A percentile compares a stretch with the other conserved stretches of the same genome.
Evolutionary conservation across 176 grass and related monocot genomes (phyloP).

Genomic region (Calamus simplicifolius): DNA sequence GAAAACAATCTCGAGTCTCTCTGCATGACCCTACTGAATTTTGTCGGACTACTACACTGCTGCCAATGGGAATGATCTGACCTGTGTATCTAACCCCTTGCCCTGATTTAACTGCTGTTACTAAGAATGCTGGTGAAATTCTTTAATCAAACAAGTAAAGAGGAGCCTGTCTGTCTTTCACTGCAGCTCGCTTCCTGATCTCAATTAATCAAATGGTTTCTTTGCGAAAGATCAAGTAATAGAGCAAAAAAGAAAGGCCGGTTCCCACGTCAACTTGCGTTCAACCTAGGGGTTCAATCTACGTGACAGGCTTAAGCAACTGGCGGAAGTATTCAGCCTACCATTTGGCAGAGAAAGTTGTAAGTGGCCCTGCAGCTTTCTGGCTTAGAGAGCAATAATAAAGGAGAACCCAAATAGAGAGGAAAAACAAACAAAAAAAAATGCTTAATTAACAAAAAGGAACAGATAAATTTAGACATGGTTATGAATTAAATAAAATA

Average conservation of each 20-base stretch:
- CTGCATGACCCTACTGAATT: conserved; percentile 42
- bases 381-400: conserved; percentile 4
- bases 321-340: conserved; percentile 96
- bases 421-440: conserved; percentile 11
- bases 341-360: conserved; percentile 13
- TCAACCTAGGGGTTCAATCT: conserved; percentile 28
- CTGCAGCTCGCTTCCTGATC: neutral
- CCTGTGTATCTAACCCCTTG: conserved; percentile 4
- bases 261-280: neutral
- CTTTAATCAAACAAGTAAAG: too few species aligned
- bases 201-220: neutral
- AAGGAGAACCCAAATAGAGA: conserved; percentile 2
- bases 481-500: too few species aligned
- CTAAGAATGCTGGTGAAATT: too few species aligned
- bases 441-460: neutral
- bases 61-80: neutral
- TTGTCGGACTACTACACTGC: too few species aligned
- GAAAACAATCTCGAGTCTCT: conserved; percentile 36
- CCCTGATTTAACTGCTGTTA: conserved; percentile 7
- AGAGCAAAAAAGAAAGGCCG: neutral
- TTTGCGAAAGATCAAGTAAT: conserved; percentile 23
- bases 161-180: too few species aligned
- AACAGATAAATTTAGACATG: neutral
- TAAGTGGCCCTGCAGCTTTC: too few species aligned
- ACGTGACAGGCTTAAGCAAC: conserved; percentile 90